phyloP scores from a whole-genome alignment of 2,329 filamentous ascomycete species.

The Fusarium coffeatum region DNA sequence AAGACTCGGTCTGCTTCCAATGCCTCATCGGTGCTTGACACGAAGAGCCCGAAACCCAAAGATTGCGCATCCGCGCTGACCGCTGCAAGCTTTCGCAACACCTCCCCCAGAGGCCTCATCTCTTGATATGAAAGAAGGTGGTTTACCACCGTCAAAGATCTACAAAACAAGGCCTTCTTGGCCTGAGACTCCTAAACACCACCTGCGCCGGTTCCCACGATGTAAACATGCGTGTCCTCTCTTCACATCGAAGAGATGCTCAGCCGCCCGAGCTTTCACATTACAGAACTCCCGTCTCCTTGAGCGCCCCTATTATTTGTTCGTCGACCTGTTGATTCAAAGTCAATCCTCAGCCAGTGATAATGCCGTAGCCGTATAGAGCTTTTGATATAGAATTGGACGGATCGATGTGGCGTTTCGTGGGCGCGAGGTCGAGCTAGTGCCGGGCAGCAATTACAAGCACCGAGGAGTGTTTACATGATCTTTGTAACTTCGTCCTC shows the following conservation, averaged over 20 bases:
- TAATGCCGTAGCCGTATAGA: slow-evolving; percentile 19
- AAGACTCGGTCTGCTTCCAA: background rate
- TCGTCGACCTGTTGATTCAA: slow-evolving; percentile 46
- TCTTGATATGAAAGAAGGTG: slow-evolving; percentile 58
- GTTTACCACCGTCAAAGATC: slow-evolving; percentile 61
- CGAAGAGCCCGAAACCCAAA: slow-evolving; percentile 1
- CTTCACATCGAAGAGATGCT: slow-evolving; percentile 52
- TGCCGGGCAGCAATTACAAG: slow-evolving; percentile 36
- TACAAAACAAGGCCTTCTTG: slow-evolving; percentile 52
- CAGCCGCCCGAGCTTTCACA: slow-evolving; percentile 47
- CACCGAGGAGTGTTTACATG: slow-evolving; percentile 68
- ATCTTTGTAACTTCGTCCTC: slow-evolving; percentile 92
- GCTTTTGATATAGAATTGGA: slow-evolving; percentile 19
- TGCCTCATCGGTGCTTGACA: slow-evolving; percentile 1
- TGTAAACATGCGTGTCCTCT: slow-evolving; percentile 49
- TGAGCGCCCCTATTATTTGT: slow-evolving; percentile 46
- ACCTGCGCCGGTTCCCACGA: slow-evolving; percentile 44
- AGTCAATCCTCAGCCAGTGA: slow-evolving; percentile 46
- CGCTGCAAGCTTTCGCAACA: slow-evolving; percentile 19
- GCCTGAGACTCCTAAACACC: slow-evolving; percentile 50
- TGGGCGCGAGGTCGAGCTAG: slow-evolving; percentile 23
- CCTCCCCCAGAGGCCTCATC: slow-evolving; percentile 43
- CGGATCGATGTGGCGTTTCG: slow-evolving; percentile 38
- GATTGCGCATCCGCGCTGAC: slow-evolving; percentile 12
- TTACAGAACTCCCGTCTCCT: slow-evolving; percentile 48